Evolutionary conservation across 257 asterid genomes (phyloP), one percentile per base, ranked within the genome.

Genomic region (Salvia miltiorrhiza): DNA sequence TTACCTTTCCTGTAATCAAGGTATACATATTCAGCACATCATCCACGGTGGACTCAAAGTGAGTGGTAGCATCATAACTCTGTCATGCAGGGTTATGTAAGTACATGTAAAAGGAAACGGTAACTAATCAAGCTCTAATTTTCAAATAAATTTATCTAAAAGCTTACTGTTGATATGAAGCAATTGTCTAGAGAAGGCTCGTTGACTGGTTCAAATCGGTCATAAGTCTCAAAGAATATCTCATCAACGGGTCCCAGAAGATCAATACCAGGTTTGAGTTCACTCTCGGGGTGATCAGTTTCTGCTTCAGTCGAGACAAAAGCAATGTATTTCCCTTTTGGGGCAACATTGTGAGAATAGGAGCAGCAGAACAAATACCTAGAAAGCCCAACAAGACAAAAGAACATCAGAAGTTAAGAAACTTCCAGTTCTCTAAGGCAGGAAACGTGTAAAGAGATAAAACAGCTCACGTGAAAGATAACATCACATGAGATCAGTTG

Each of bases 281-380:
- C 98, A 17, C 71, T 77, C 92, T 93, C 87, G 9, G 97, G 97
- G 67, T 93, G 69, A 76, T 93, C 94, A 10, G 97, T 87, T 76
- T 93, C 98, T 8, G 98, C 96, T 68, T 90, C 98, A 2, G 98
- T 83, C 3, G 98, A 90, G 75, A 93, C 97, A 74, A 93, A 90
- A 37, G 97, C 98, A 60, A 93, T 93, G 78, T 72, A 93, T 73
- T 93, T 93, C 61, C 97, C 97, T 83, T 90, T 87, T 2, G 98
- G 98, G 45, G 98, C 98, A 78, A 93, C 97, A 79, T 90, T 93
- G 86, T 93, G 98, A 58, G 98, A 82, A 73, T 90, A 93, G 60
- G 98, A 93, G 82, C 96, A 93, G 71, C 98, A 93, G 64, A 93
- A 93, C 64, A 93, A 77, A 74, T 93, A 93, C 98, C 98, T 93